Evolutionary conservation across 805 yeast species (phyloP), one percentile per base, ranked within the genome.

Genomic region (Blastobotrys parvus): DNA sequence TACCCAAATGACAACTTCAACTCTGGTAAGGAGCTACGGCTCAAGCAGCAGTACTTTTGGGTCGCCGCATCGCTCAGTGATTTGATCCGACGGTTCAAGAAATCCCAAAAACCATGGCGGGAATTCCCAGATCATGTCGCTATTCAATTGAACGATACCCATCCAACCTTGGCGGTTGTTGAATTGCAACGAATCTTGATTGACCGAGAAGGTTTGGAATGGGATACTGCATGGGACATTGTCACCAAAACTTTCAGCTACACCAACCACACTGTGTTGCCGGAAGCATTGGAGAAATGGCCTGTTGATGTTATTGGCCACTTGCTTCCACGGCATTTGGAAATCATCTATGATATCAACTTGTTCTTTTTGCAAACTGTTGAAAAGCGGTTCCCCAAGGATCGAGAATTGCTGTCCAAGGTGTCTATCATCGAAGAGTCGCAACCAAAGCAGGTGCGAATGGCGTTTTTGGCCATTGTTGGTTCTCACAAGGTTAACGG

Each of bases 11-110:
- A 88, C 62, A 89, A 88, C 64, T 89, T 88, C 61, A 82, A 84
- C 58, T 75, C 78, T 51, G 97, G 97, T 56, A 88, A 89, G 65
- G 95, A 86, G 61, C 72, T 88, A 59, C 78, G 97, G 61, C 75
- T 88, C 63, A 89, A 89, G 65, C 97, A 88, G 69, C 97, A 88
- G 65, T 89, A 87, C 65, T 89, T 88, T 67, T 88, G 97, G 97
- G 95, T 89, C 42, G 80, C 94, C 41, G 96, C 97, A 27, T 85
- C 95, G 13, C 72, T 89, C 53, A 87, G 83, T 56, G 97, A 88
- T 62, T 88, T 88, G 53, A 77, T 88, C 35, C 80, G 97, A 60
- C 76, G 97, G 58, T 88, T 83, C 68, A 81, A 87, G 64, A 89
- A 89, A 67, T 63, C 79, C 43, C 74, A 74, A 54, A 72, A 77